Evolutionary conservation across 345 rosid genomes (phyloP), one percentile per base, ranked within the genome.

Genomic region (Raphanus raphanistrum): DNA sequence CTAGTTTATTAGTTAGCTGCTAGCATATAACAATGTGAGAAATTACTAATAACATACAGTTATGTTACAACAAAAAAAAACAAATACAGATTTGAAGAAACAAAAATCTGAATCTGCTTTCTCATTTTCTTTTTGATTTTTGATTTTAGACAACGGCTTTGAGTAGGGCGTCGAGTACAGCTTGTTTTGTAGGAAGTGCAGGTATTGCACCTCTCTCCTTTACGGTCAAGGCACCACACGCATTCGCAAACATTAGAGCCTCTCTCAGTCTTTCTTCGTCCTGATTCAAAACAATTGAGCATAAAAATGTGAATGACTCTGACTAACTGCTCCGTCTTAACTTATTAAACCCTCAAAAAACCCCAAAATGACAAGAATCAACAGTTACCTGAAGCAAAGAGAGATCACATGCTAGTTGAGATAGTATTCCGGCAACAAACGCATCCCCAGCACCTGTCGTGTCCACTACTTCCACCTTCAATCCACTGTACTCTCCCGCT

Each of bases 371-470:
- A 63, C 13, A 58, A 73, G 29, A 29, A 43, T 27, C 10, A 79
- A 31, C 58, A 6, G 45, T 52, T 84, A 94, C 98, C 98, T 88
- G 87, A 85, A 92, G 83, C 83, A 95, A 84, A 41, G 99, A 88
- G 81, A 90, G 81, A 84, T 92, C 92, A 52, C 27, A 45, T 27
- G 93, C 88, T 63, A 95, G 85, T 55, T 90, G 90, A 2, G 84
- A 83, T 71, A 92, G 76, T 63, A 85, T 80, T 76, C 97, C 97
- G 0, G 97, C 98, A 21, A 95, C 96, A 85, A 95, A 95, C 35
- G 99, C 99, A 88, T 95, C 98, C 1, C 99, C 98, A 7, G 99
- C 98, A 78, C 99, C 99, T 7, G 97, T 95, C 28, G 97, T 88
- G 84, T 95, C 99, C 35, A 95, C 87, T 1, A 91, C 89, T 13